Conservation (phyloP, 2,329 filamentous ascomycete species). For the Aureobasidium pullulans region DNA sequence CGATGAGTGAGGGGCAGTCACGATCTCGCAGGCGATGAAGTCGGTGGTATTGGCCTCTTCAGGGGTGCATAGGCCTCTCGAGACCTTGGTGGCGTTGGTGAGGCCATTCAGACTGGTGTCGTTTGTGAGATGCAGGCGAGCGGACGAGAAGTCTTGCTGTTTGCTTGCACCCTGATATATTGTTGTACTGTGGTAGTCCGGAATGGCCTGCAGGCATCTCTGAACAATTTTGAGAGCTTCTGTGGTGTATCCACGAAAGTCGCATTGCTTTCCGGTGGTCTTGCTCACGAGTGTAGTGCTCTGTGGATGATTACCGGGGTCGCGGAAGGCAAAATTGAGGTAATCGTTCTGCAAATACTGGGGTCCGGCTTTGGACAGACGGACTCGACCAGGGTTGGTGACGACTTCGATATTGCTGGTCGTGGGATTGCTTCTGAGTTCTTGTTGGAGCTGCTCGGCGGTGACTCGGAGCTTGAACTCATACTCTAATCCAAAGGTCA, state of each 20-base stretch:
- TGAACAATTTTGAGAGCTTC: background rate
- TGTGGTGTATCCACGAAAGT: background rate
- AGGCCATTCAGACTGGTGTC: slow-evolving; percentile 5
- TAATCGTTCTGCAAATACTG: background rate
- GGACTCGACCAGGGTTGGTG: background rate
- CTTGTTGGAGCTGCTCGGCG: background rate
- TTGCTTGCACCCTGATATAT: background rate
- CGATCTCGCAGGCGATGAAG: slow-evolving; percentile 2
- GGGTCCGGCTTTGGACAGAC: background rate
- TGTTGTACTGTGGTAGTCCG: background rate
- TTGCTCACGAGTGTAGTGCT: background rate
- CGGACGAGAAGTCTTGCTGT: background rate
- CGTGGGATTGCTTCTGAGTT: background rate
- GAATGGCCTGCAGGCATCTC: background rate
- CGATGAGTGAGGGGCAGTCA: background rate
- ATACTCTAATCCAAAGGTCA: background rate
- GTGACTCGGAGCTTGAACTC: slow-evolving; percentile 1
- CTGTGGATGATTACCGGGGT: background rate
- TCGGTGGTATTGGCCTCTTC: background rate
- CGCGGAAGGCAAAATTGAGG: background rate
- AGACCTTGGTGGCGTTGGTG: background rate
- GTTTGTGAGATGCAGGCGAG: background rate
- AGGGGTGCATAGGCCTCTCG: background rate
- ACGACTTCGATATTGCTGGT: background rate
- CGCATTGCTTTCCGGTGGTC: background rate